A percentile compares a stretch with the other conserved stretches of the same genome.
These are phyloP conservation scores for Gaillardinia entomophila DNA, from an alignment of 805 yeast genomes.

Conservation along the genomic window DNA sequence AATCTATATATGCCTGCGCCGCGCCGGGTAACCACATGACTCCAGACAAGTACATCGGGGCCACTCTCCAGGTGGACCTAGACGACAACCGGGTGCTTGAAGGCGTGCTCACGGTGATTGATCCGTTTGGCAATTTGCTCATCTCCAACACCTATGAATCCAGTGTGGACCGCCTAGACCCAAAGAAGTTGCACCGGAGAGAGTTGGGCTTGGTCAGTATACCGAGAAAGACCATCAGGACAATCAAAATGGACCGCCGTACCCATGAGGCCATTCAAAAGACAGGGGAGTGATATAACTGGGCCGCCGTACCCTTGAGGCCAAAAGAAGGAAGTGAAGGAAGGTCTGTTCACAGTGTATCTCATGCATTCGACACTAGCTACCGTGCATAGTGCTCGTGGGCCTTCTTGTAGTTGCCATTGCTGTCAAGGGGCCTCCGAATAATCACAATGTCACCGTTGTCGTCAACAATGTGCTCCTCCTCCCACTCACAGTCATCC, in stretches of 20 bases:
- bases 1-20: too few species aligned
- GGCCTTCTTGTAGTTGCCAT: conserved; percentile 6
- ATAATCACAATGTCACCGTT: conserved; percentile 11
- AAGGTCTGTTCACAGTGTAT: too few species aligned
- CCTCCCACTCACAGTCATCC: conserved; percentile 14
- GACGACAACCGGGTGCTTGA: conserved; percentile 27
- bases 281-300: too few species aligned
- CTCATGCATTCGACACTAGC: too few species aligned
- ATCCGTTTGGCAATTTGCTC: conserved; percentile 38
- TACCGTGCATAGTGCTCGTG: too few species aligned
- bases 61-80: conserved; percentile 19
- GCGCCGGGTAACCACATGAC: too few species aligned
- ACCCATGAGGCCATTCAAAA: conserved; percentile 9
- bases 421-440: conserved; percentile 14
- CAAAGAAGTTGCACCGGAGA: conserved; percentile 13
- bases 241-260: conserved; percentile 14
- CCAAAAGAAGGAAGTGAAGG: too few species aligned
- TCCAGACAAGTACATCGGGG: conserved; percentile 26
- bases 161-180: conserved; percentile 19
- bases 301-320: too few species aligned
- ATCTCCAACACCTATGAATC: conserved; percentile 30
- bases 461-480: conserved; percentile 12
- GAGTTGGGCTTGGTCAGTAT: conserved; percentile 22
- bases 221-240: conserved; percentile 12
- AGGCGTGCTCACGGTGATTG: conserved; percentile 35